Base-by-base conservation (phyloP, 768 basidiomycete species). In the Tylopilus sp. region DNA sequence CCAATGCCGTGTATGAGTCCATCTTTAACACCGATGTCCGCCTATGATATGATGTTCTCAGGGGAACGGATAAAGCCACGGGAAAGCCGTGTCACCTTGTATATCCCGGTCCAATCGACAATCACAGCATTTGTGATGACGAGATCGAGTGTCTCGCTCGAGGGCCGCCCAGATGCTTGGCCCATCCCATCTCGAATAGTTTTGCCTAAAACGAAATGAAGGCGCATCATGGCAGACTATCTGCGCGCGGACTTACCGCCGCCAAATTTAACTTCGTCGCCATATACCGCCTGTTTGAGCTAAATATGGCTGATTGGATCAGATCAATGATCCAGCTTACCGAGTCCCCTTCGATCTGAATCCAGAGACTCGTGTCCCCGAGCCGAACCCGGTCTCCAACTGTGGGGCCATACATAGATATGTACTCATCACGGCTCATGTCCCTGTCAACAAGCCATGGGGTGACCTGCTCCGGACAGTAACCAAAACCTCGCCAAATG, bases 261-360 rank as follows among this genome's bases (percentile, higher is more conserved):
- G 9, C 97, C 97, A 62, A 99, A 99, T 72, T 98, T 98, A 73
- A 91, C 88, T 72, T 98, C 96, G 53, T 98, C 96, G 2, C 96
- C 97, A 65, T 97, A 96, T 4, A 84, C 75, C 6, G 95, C 89
- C 85, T 91, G 53, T 3, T 3, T 29, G 25, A 56, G 10, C 9
- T 51, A n/a, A 13, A 24, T 33, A 50, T 16, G 24, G 46, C 6
- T 31, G 22, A 56, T 40, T 33, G 6, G 31, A 11, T 14, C 24
- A 45, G 33, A 21, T 31, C 29, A 22, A 36, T 24, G 14, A n/a
- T 26, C 9, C 42, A 45, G 52, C 64, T 47, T 58, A 88, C 89
- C 71, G 79, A 78, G 61, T 99, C 96, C 28, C 80, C 75, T 70
- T 99, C 96, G 2, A 99, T 89, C 70, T 93, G 83, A 57, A 98